These are phyloP conservation scores for Trametes cingulata DNA, from an alignment of 768 basidiomycete species.

Conservation along the genomic window DNA sequence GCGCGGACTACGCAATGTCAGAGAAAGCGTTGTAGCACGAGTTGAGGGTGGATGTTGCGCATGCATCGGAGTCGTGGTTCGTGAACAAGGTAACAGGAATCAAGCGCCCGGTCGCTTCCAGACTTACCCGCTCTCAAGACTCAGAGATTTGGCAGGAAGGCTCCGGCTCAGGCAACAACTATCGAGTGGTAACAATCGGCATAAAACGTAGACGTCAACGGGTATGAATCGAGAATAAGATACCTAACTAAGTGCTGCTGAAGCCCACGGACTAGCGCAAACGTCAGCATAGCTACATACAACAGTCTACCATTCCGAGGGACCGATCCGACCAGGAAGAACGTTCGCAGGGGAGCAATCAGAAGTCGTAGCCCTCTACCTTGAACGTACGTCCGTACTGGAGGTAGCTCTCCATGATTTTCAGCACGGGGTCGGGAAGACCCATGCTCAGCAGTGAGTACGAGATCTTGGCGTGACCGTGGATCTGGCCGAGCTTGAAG, in stretches of 20 bases:
- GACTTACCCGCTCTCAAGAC: too few species aligned
- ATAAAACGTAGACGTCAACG: neutral
- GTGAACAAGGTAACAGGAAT: too few species aligned
- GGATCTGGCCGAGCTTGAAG: constrained; percentile 91
- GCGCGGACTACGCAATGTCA: too few species aligned
- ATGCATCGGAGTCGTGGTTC: too few species aligned
- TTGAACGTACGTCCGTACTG: constrained; percentile 87
- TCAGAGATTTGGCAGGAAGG: too few species aligned
- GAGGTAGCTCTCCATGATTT: constrained; percentile 91
- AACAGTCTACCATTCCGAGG: constrained; percentile 16
- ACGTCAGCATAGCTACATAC: constrained; percentile 6
- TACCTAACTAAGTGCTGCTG: constrained; percentile 1
- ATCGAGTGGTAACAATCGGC: too few species aligned
- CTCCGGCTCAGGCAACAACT: too few species aligned
- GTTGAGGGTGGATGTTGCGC: too few species aligned
- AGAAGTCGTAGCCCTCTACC: constrained; percentile 85
- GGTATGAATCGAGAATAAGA: constrained; percentile 17
- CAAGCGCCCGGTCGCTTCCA: too few species aligned
- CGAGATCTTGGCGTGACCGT: constrained; percentile 92
- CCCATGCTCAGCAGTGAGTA: constrained; percentile 95
- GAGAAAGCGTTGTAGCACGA: too few species aligned
- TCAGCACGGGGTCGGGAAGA: constrained; percentile 83
- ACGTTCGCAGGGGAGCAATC: neutral
- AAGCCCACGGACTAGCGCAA: constrained; percentile 2
- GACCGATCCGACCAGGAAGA: neutral